A percentile compares a stretch with the other conserved stretches of the same genome.
Evolutionary conservation across 1,284 basidiomycete species (phyloP).

Genomic region (Coniferiporia weirii): DNA sequence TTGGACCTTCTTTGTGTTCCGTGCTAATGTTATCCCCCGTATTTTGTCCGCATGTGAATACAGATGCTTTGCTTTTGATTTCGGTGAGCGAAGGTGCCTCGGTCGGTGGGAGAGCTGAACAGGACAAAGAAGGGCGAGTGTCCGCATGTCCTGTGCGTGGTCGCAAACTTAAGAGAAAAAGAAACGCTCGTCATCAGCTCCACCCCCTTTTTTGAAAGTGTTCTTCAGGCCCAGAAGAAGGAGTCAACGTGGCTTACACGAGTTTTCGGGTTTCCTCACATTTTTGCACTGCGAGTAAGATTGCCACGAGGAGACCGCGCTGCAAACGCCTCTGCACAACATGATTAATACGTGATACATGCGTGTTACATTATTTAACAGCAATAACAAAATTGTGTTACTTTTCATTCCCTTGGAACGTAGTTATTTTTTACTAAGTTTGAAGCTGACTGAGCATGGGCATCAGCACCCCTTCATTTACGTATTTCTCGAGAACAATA

Average conservation of each 20-base stretch:
- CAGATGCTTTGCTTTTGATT: slow-evolving; percentile 2
- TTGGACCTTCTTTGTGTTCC: slow-evolving; percentile 12
- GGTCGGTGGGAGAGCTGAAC: slow-evolving; percentile 12
- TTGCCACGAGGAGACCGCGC: slow-evolving; percentile 13
- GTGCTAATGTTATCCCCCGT: slow-evolving; percentile 12
- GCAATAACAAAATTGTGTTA: no score
- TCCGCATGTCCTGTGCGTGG: slow-evolving; percentile 15
- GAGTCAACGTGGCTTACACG: slow-evolving; percentile 2
- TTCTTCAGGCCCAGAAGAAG: not conserved
- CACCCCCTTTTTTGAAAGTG: not conserved
- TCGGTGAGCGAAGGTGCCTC: not conserved
- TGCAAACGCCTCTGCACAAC: slow-evolving; percentile 1
- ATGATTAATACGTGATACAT: not conserved
- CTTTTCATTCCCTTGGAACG: no score
- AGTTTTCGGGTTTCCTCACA: not conserved
- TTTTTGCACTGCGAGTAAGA: not conserved
- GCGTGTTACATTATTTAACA: no score
- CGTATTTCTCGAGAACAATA: no score
- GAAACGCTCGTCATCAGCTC: slow-evolving; percentile 10
- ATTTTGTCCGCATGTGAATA: slow-evolving; percentile 17
- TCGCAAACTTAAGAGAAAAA: slow-evolving; percentile 4
- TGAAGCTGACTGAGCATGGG: no score
- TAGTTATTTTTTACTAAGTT: no score
- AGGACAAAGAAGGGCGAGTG: slow-evolving; percentile 5
- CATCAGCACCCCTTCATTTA: no score